Base-by-base conservation (phyloP, 1,284 basidiomycete species). In the Ceratobasidium sp. region DNA sequence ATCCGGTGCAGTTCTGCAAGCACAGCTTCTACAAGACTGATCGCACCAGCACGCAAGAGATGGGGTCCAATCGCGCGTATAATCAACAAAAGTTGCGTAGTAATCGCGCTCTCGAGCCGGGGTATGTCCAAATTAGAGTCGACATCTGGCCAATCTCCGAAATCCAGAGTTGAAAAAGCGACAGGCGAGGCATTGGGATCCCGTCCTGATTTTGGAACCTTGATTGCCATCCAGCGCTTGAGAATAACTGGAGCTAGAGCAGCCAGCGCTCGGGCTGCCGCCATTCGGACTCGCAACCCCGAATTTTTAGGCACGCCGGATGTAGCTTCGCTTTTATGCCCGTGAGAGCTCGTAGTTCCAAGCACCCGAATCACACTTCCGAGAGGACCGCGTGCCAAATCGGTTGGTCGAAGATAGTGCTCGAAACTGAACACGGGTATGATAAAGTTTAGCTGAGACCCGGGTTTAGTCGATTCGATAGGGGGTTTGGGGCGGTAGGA, bases 391-490 rank as follows among this genome's bases (percentile, higher is more conserved):
- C 62, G 73, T 18, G 62, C 10, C 20, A 75, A 50, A 18, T 65
- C 73, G 6, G 73, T 75, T 23, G 62, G 73, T 2, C 73, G 73
- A 23, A 75, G 46, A 57, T 75, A 75, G 30, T 75, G 60, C 8
- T 75, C 73, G 27, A 66, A 75, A n/a, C 50, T 65, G 20, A 66
- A 75, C 20, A 75, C 73, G 0, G 73, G 73, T 20, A 75, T 57
- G 50, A 75, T 65, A 30, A 75, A 65, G 35, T 41, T 66, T 10
- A 27, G 23, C 12, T 57, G 33, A 12, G 33, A 7, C 4, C 66
- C 50, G 38, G 27, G n/a, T 46, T 73, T 50, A 38, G 16, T 33
- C 2, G 70, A 33, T 38, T 60, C 27, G 14, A 59, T 14, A 46
- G 46, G 38, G 16, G 46, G 33, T 8, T 16, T 2, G 20, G 60